Percentiles rank a stretch among this genome's conserved stretches.
Evolutionary conservation across 805 yeast species (phyloP).

Genomic region (Metschnikowia amazonensis): DNA sequence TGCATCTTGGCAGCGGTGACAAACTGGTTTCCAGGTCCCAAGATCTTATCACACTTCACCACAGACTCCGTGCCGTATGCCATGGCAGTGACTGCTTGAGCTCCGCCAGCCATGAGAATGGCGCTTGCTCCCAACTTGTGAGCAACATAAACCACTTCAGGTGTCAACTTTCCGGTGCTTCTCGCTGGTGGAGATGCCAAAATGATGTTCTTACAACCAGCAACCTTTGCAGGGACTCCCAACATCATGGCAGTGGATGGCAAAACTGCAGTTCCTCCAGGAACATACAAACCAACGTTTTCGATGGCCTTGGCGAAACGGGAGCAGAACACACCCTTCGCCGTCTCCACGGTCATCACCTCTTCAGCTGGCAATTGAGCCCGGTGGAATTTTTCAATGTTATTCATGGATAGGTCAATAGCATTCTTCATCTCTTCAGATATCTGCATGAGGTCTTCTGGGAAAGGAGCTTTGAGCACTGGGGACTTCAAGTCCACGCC

Average conservation of each 20-base stretch:
- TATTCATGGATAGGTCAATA: slow-evolving; percentile 82
- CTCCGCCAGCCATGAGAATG: slow-evolving; percentile 97
- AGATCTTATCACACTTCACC: slow-evolving; percentile 91
- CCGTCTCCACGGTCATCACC: slow-evolving; percentile 79
- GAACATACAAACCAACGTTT: slow-evolving; percentile 91
- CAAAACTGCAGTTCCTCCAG: slow-evolving; percentile 98
- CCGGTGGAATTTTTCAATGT: slow-evolving; percentile 86
- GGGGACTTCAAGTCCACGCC: slow-evolving; percentile 72
- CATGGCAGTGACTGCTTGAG: slow-evolving; percentile 98
- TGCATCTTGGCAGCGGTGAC: slow-evolving; percentile 99
- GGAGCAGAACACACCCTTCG: slow-evolving; percentile 91
- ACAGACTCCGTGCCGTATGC: slow-evolving; percentile 95
- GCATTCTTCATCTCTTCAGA: slow-evolving; percentile 74
- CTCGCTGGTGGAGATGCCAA: slow-evolving; percentile 93
- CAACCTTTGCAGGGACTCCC: slow-evolving; percentile 97
- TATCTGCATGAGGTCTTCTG: slow-evolving; percentile 67
- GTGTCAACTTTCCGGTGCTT: slow-evolving; percentile 86
- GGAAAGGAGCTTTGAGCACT: slow-evolving; percentile 83
- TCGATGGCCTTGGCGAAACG: slow-evolving; percentile 95
- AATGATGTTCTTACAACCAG: slow-evolving; percentile 89
- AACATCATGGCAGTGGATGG: slow-evolving; percentile 98
- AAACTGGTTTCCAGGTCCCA: slow-evolving; percentile 99
- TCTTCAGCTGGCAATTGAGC: slow-evolving; percentile 79
- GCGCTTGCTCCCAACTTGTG: slow-evolving; percentile 88
- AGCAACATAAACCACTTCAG: slow-evolving; percentile 97